A percentile compares a stretch with the other conserved stretches of the same genome.
Conservation (phyloP, 768 basidiomycete genomes). For the Lactarius psammicola region DNA sequence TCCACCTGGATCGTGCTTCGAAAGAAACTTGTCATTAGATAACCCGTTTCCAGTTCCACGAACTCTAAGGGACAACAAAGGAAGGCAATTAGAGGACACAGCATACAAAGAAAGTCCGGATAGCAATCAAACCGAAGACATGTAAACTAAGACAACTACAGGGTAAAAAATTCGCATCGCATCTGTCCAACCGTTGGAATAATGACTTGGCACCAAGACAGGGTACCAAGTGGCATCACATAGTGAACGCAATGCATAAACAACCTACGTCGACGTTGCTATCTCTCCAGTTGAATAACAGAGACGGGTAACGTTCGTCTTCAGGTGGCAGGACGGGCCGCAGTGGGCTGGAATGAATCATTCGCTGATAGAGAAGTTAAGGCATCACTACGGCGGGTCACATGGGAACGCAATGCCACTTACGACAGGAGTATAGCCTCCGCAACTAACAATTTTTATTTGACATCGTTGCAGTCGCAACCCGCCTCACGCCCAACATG, state of each 20-base stretch:
- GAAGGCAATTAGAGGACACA: neutral
- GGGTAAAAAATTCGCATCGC: neutral
- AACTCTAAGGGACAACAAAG: constrained; percentile 10
- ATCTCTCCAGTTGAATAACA: constrained; percentile 33
- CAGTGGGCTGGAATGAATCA: constrained; percentile 8
- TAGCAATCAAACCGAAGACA: constrained; percentile 9
- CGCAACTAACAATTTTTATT: constrained; percentile 41
- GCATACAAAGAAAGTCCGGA: constrained; percentile 6
- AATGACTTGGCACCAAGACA: constrained; percentile 14
- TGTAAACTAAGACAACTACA: neutral
- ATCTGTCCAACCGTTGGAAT: constrained; percentile 7
- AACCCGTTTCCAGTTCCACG: neutral
- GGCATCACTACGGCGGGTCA: neutral
- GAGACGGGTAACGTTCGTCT: constrained; percentile 29
- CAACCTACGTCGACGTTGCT: constrained; percentile 29
- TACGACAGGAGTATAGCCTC: constrained; percentile 3
- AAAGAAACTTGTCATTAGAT: neutral
- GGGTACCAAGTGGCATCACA: neutral
- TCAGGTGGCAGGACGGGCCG: constrained; percentile 29
- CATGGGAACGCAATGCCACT: neutral
- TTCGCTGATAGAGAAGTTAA: neutral
- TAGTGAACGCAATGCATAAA: constrained; percentile 17
- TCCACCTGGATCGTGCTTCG: neutral
- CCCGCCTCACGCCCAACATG: constrained; percentile 28
- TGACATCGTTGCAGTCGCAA: constrained; percentile 56